Conservation (phyloP, 768 basidiomycete species). For the Russula griseocarnosa region DNA sequence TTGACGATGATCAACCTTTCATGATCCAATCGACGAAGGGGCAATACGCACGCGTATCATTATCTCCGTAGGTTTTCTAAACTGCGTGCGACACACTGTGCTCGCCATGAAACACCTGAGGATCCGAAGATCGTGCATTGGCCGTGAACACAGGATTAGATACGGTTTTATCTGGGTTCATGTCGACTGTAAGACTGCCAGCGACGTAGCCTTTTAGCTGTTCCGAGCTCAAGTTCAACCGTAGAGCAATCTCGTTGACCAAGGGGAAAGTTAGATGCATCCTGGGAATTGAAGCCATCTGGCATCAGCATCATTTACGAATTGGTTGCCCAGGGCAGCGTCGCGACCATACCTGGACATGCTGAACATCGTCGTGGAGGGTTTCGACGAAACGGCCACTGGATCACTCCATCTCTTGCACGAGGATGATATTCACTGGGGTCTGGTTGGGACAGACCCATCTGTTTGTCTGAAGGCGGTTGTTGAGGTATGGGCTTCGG, state of each 20-base stretch:
- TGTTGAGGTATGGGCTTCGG: background rate
- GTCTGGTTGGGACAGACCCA: background rate
- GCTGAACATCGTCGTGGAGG: background rate
- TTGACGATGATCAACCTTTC: background rate
- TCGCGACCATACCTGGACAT: constrained; percentile 9
- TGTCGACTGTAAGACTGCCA: constrained; percentile 48
- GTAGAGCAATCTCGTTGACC: constrained; percentile 8
- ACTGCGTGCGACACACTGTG: constrained; percentile 45
- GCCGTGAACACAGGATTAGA: constrained; percentile 43
- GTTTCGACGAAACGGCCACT: background rate
- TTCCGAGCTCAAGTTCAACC: constrained; percentile 11
- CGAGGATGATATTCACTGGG: constrained; percentile 8
- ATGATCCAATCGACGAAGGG: background rate
- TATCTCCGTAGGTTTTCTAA: constrained; percentile 11
- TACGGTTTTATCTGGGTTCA: constrained; percentile 46
- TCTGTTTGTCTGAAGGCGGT: background rate
- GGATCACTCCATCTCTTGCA: constrained; percentile 30
- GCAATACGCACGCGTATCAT: constrained; percentile 9
- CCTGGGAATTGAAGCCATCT: background rate
- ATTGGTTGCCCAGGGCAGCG: background rate
- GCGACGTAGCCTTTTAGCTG: constrained; percentile 33
- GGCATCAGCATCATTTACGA: background rate
- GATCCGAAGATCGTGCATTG: constrained; percentile 44
- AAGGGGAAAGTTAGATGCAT: constrained; percentile 4
- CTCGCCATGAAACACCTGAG: constrained; percentile 42